phyloP scores from a whole-genome alignment of 2,329 filamentous ascomycete species.

The Pseudogymnoascus sp. region DNA sequence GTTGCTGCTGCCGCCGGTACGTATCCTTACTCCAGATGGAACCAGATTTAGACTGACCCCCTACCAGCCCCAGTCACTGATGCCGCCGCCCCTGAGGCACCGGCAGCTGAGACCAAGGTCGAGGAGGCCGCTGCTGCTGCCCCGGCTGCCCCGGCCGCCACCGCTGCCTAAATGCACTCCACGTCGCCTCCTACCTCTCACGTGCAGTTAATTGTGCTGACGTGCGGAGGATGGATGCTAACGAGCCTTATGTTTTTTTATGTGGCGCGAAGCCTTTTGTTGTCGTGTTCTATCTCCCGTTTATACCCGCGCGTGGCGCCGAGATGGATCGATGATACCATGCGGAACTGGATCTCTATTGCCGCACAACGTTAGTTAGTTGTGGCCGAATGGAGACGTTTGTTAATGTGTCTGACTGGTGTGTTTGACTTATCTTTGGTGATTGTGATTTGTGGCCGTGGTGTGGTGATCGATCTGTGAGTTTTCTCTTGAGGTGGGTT shows the following conservation, averaged over 20 bases:
- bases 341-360: slow-evolving; percentile 3
- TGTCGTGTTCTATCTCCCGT: slow-evolving; percentile 7
- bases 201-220: background rate
- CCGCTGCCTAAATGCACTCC: slow-evolving; percentile 9
- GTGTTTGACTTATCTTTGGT: background rate
- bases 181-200: background rate
- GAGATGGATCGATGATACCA: slow-evolving; percentile 8
- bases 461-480: background rate
- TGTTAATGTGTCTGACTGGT: background rate
- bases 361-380: background rate
- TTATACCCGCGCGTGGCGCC: slow-evolving; percentile 5
- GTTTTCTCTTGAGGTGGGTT: background rate
- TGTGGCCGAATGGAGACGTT: background rate
- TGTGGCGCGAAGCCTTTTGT: slow-evolving; percentile 1
- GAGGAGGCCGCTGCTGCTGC: slow-evolving; percentile 11
- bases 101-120: slow-evolving; percentile 15
- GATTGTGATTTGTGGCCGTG: background rate
- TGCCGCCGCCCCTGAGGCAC: slow-evolving; percentile 12
- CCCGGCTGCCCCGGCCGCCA: slow-evolving; percentile 15
- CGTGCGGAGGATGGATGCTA: background rate
- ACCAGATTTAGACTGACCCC: background rate
- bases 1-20: background rate
- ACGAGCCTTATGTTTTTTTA: slow-evolving; percentile 4
- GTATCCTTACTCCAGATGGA: background rate
- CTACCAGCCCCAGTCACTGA: background rate